phyloP scores from a whole-genome alignment of 176 grass and related monocot genomes.

The Zizania latifolia region DNA sequence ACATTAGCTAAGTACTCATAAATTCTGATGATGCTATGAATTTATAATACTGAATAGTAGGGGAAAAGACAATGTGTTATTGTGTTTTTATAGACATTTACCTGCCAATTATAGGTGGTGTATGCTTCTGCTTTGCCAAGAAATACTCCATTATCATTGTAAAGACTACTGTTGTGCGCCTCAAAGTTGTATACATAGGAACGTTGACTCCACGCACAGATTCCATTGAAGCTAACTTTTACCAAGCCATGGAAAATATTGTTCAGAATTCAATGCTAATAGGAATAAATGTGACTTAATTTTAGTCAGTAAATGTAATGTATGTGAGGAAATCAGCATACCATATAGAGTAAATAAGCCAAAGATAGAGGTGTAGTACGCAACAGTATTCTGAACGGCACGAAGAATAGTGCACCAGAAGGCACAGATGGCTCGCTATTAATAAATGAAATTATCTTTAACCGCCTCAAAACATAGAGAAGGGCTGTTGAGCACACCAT shows the following conservation, averaged over 20 bases:
- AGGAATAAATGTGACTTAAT: background rate
- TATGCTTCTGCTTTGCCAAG: constrained; percentile 83
- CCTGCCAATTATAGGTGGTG: constrained; percentile 79
- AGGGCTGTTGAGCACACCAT: constrained; percentile 74
- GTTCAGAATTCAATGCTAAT: constrained; percentile 27
- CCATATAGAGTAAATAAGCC: constrained; percentile 99
- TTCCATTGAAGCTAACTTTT: constrained; percentile 97
- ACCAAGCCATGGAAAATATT: constrained; percentile 16
- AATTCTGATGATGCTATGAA: background rate
- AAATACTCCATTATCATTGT: constrained; percentile 98
- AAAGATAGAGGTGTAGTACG: constrained; percentile 88
- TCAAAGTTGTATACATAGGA: constrained; percentile 98
- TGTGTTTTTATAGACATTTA: constrained; percentile 30
- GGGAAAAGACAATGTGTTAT: background rate
- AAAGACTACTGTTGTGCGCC: constrained; percentile 95
- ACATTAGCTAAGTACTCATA: background rate
- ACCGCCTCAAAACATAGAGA: constrained; percentile 81
- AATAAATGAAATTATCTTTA: constrained; percentile 81
- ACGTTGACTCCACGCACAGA: constrained; percentile 98
- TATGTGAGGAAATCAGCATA: constrained; percentile 32
- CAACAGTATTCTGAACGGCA: constrained; percentile 66
- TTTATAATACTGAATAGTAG: constrained; percentile 6
- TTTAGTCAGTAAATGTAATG: background rate
- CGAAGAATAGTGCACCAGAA: constrained; percentile 63
- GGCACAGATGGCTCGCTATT: constrained; percentile 53